Evolutionary conservation across 2,329 filamentous ascomycete species (phyloP).

Genomic region (Xylariaceae sp.): DNA sequence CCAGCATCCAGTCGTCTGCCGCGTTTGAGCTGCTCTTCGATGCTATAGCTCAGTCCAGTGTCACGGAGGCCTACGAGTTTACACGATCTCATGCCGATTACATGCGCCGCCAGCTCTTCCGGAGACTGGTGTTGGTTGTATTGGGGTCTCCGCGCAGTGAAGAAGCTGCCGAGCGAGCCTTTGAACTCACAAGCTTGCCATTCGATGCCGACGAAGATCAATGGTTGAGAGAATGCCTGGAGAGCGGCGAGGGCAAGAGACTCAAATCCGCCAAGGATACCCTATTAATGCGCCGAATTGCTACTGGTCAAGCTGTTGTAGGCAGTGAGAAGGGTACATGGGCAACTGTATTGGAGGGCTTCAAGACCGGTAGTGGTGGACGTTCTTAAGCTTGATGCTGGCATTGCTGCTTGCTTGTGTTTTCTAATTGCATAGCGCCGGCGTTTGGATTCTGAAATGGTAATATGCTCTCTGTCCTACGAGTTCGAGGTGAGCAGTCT

Average conservation of each 20-base stretch:
- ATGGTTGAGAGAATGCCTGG: conserved; percentile 69
- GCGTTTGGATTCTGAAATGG: conserved; percentile 24
- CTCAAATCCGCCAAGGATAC: conserved; percentile 67
- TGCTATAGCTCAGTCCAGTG: conserved; percentile 61
- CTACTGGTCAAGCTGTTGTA: conserved; percentile 55
- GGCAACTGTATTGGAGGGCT: conserved; percentile 49
- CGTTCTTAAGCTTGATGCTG: conserved; percentile 22
- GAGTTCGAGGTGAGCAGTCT: not conserved
- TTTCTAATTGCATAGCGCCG: conserved; percentile 31
- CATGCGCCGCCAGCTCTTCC: conserved; percentile 61
- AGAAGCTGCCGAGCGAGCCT: conserved; percentile 51
- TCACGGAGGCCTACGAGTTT: conserved; percentile 72
- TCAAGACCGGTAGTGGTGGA: conserved; percentile 43
- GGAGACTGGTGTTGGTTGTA: conserved; percentile 58
- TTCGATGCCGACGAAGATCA: conserved; percentile 66
- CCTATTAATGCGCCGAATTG: conserved; percentile 68
- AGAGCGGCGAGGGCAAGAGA: conserved; percentile 59
- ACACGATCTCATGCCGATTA: conserved; percentile 60
- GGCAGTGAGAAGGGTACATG: conserved; percentile 46
- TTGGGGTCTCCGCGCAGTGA: conserved; percentile 41
- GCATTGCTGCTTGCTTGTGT: not conserved
- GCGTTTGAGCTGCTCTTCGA: conserved; percentile 65
- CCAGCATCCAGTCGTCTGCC: conserved; percentile 60
- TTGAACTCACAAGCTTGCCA: conserved; percentile 69
- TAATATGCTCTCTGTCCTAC: not conserved